These are phyloP conservation scores for Mucor piriformis DNA, from an alignment of 371 early-diverging fungal genomes.

Conservation along the genomic window DNA sequence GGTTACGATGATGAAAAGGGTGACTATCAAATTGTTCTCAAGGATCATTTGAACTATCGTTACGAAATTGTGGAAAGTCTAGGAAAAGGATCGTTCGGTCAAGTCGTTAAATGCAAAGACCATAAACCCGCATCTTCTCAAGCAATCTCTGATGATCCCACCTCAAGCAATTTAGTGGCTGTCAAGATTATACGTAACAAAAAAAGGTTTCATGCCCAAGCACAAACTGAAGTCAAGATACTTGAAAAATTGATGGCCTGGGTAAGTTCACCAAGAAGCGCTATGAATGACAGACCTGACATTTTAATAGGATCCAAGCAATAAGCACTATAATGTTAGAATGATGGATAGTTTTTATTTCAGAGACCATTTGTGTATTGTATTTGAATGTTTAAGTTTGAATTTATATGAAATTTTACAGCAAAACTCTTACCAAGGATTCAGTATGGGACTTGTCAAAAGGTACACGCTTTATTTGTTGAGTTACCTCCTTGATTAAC, in stretches of 20 bases:
- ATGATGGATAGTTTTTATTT: conserved; percentile 93
- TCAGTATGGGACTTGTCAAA: conserved; percentile 81
- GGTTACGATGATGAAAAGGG: conserved; percentile 84
- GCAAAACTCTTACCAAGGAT: conserved; percentile 90
- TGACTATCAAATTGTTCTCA: conserved; percentile 68
- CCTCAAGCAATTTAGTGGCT: conserved; percentile 65
- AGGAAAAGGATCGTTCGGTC: conserved; percentile 90
- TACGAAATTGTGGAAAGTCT: conserved; percentile 76
- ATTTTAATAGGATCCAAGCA: conserved; percentile 73
- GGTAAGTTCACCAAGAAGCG: conserved; percentile 25
- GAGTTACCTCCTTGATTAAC: background rate
- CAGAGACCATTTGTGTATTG: conserved; percentile 94
- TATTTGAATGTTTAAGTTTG: conserved; percentile 91
- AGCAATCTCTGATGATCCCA: background rate
- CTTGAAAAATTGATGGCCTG: conserved; percentile 59
- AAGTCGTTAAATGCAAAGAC: conserved; percentile 80
- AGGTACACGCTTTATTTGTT: conserved; percentile 43
- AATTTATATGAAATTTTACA: conserved; percentile 98
- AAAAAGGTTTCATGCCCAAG: conserved; percentile 82
- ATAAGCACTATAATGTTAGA: conserved; percentile 79
- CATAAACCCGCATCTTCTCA: conserved; percentile 54
- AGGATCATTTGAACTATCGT: conserved; percentile 77
- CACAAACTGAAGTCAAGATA: conserved; percentile 79
- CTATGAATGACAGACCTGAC: too few species aligned
- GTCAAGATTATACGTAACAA: conserved; percentile 87